phyloP scores from a whole-genome alignment of 805 yeast genomes.

The Lipomyces orientalis region DNA sequence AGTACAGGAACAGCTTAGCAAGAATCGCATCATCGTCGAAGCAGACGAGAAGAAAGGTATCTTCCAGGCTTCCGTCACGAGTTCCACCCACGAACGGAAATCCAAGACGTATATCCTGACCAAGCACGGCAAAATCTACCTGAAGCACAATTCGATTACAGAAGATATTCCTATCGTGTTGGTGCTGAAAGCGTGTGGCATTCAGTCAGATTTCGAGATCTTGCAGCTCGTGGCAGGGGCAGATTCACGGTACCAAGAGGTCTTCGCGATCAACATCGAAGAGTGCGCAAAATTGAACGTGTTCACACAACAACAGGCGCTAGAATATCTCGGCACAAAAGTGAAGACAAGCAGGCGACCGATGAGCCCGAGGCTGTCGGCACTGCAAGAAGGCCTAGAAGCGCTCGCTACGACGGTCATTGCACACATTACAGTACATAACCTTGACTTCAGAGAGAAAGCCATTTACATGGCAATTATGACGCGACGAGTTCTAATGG shows the following conservation, averaged over 20 bases:
- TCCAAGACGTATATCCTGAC: slow-evolving; percentile 96
- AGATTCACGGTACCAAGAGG: slow-evolving; percentile 85
- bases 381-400: slow-evolving; percentile 89
- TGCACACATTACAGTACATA: slow-evolving; percentile 88
- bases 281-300: slow-evolving; percentile 87
- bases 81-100: slow-evolving; percentile 97
- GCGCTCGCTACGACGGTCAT: slow-evolving; percentile 91
- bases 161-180: slow-evolving; percentile 96
- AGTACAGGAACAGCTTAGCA: slow-evolving; percentile 94
- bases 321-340: slow-evolving; percentile 85
- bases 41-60: slow-evolving; percentile 93
- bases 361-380: slow-evolving; percentile 77
- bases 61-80: slow-evolving; percentile 96
- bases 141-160: slow-evolving; percentile 92
- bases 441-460: slow-evolving; percentile 88
- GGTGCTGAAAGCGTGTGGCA: slow-evolving; percentile 92
- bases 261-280: slow-evolving; percentile 91
- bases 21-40: slow-evolving; percentile 97
- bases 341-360: slow-evolving; percentile 92
- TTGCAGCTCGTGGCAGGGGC: slow-evolving; percentile 93
- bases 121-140: slow-evolving; percentile 83
- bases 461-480: slow-evolving; percentile 93
- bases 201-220: slow-evolving; percentile 88
- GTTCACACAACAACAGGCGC: slow-evolving; percentile 90
- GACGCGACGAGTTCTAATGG: slow-evolving; percentile 96